Base-by-base conservation (phyloP, 2,329 filamentous ascomycete species). In the Pseudogymnoascus sp. region DNA sequence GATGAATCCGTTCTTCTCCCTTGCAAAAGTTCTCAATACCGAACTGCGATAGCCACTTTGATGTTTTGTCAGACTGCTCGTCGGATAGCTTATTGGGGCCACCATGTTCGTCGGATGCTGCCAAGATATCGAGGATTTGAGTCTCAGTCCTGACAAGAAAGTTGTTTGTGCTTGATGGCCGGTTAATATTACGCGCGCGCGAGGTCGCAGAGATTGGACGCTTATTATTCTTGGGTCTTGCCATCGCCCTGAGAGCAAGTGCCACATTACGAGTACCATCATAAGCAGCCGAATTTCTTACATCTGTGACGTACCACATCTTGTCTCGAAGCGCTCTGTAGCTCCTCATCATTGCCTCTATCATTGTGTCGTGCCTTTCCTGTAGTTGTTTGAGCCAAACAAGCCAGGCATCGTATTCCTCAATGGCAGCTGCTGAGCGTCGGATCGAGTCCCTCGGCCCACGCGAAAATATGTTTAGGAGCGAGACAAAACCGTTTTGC, bases 301-400 rank as follows among this genome's bases (percentile, higher is more conserved):
- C 93, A 74, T 97, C 92, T 1, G 90, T 93, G 65, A 95, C 90
- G 73, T 96, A 99, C 95, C 95, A 99, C 90, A 97, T 96, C 80
- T 97, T 97, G 74, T 96, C 90, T 44, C 95, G 86, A 40, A 97
- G 81, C 21, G 88, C 86, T 64, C 87, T 85, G 38, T 95, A 81
- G 4, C 85, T 85, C 64, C 81, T 81, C 81, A 91, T 89, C 84
- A 91, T 90, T 4, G 85, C 81, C 42, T 91, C 88, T 37, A 93
- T 87, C 11, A 86, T 82, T 2, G 81, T 82, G 69, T 93, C 90
- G 59, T 92, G 86, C 2, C 89, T 84, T 70, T 91, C 89, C 70
- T 93, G 87, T 24, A 88, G 91, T 68, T 91, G 89, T 71, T 91
- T 91, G 19, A 96, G 81, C 84, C 89, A 92, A 11, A 93, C 85